Evolutionary conservation across 768 basidiomycete genomes (phyloP), one percentile per base, ranked within the genome.

Genomic region (Pleurotus cornucopiae): DNA sequence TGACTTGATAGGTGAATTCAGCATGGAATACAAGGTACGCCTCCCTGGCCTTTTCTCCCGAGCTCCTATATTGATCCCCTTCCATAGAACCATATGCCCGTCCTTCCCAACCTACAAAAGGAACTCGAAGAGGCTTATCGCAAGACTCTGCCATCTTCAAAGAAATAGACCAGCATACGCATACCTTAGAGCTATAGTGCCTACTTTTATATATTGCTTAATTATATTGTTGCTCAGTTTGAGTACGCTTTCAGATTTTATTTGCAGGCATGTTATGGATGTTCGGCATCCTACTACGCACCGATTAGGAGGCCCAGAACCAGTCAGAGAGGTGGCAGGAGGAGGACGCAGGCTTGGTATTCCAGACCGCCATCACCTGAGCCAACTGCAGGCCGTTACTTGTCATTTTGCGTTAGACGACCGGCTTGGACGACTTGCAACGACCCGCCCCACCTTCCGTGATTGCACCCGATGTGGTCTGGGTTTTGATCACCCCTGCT

Each of bases 71-170:
- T 26, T 49, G 48, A 49, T 62, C 13, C 52, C 46, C 14, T 25
- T 54, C 38, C 1, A 13, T 61, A 91, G 86, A 83, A 76, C 21
- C 94, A 98, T 66, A 70, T 79, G 69, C 88, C 94, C 16, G 95
- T 97, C 5, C 73, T 95, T 56, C 88, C 91, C 4, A 83, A 88
- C 63, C 71, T 94, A 14, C 96, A 98, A 72, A 86, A 83, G 67
- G 95, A 97, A 55, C 83, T 97, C 58, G 85, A 89, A 67, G 92
- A 91, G 30, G 89, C 86, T 12, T 89, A 94, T 68, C 84, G 83
- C 69, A 93, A 91, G 79, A 84, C 86, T 45, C 70, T 88, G 51
- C 81, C 83, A 40, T 77, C 81, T 57, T 69, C 76, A 44, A 90
- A 88, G 78, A 88, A 89, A 74, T 90, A 88, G 76, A 69, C 13